phyloP scores from a whole-genome alignment of 768 basidiomycete species.

The Lactifluus rugatus region DNA sequence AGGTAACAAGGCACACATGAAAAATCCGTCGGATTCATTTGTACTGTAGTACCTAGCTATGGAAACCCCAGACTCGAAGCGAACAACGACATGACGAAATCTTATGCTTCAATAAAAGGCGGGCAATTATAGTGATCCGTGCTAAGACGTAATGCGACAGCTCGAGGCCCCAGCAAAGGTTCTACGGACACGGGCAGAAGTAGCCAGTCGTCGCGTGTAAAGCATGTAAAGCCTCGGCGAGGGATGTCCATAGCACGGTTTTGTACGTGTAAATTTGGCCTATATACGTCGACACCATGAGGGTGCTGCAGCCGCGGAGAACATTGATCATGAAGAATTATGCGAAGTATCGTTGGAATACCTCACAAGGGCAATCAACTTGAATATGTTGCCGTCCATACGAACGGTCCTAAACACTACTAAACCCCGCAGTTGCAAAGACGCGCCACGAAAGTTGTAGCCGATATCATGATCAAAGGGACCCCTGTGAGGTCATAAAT shows the following conservation, averaged over 20 bases:
- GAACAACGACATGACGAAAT: not conserved
- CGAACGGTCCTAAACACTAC: no score
- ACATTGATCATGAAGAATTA: no score
- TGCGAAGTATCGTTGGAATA: no score
- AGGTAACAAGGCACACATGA: not conserved
- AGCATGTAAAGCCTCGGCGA: not conserved
- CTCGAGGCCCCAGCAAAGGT: not conserved
- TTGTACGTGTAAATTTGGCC: not conserved
- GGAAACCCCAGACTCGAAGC: not conserved
- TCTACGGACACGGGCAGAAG: not conserved
- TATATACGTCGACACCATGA: not conserved
- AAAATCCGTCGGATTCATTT: not conserved
- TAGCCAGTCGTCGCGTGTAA: not conserved
- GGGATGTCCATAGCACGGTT: not conserved
- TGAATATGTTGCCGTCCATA: no score
- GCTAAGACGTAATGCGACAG: not conserved
- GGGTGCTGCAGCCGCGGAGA: not conserved
- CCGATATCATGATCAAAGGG: not conserved
- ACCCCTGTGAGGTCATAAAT: not conserved
- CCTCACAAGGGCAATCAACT: no score
- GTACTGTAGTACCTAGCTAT: not conserved
- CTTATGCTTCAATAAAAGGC: not conserved
- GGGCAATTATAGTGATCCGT: not conserved
- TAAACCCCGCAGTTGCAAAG: not conserved
- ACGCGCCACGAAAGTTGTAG: not conserved